A percentile compares a stretch with the other conserved stretches of the same genome.
Evolutionary conservation across 2,329 filamentous ascomycete species (phyloP).

Genomic region (Colletotrichum salicis): DNA sequence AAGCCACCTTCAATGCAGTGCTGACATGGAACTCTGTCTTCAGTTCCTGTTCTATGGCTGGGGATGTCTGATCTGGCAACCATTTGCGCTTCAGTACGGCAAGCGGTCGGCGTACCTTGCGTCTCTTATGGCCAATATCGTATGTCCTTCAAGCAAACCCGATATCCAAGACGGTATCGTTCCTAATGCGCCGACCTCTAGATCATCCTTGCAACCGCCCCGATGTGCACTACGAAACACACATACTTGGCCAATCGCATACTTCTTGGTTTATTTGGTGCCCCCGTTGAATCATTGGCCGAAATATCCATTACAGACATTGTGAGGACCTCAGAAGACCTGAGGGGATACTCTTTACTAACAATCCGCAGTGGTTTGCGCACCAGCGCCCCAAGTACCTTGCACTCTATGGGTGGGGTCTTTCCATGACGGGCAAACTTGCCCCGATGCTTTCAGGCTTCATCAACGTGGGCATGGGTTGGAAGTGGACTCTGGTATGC

Average conservation of each 20-base stretch:
- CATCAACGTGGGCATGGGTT: slow-evolving; percentile 54
- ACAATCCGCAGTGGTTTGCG: slow-evolving; percentile 45
- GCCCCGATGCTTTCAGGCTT: slow-evolving; percentile 57
- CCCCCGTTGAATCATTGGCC: slow-evolving; percentile 58
- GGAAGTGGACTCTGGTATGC: slow-evolving; percentile 51
- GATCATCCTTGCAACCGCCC: slow-evolving; percentile 42
- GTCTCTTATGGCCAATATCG: slow-evolving; percentile 47
- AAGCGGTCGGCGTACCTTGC: slow-evolving; percentile 52
- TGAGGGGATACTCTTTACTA: background rate
- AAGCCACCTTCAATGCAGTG: no score
- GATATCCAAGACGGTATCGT: no score
- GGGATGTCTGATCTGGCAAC: slow-evolving; percentile 59
- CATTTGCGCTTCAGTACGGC: slow-evolving; percentile 57
- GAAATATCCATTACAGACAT: slow-evolving; percentile 57
- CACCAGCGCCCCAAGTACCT: slow-evolving; percentile 57
- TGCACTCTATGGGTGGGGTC: slow-evolving; percentile 52
- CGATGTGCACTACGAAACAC: slow-evolving; percentile 39
- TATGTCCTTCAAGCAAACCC: slow-evolving; percentile 26
- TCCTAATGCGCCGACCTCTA: background rate
- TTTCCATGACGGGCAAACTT: slow-evolving; percentile 55
- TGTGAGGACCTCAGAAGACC: slow-evolving; percentile 35
- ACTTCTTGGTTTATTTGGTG: slow-evolving; percentile 54
- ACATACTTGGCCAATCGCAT: slow-evolving; percentile 55
- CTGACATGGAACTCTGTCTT: background rate
- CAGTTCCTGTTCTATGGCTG: slow-evolving; percentile 56